Percentiles rank a stretch among this genome's conserved stretches.
phyloP scores from a whole-genome alignment of 73 alveolate species.

The Durusdinium trenchii region DNA sequence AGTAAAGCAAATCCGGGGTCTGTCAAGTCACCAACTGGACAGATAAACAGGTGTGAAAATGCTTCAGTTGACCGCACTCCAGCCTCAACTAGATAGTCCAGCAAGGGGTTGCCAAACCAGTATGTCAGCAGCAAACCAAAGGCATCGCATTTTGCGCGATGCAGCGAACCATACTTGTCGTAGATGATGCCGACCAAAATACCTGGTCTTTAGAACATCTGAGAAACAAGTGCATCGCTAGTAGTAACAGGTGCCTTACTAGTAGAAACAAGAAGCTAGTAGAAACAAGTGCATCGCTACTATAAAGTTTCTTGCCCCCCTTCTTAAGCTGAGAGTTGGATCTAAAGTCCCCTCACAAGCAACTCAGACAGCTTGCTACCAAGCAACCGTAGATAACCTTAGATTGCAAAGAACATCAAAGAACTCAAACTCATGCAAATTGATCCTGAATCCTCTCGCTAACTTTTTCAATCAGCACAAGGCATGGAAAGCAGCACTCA shows the following conservation, averaged over 20 bases:
- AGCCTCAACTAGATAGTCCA: conserved; percentile 51
- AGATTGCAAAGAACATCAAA: neutral
- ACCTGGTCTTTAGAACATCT: neutral
- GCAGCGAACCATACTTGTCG: conserved; percentile 81
- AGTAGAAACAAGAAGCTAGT: neutral
- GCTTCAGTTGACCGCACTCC: too few relatives aligned
- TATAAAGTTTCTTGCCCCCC: neutral
- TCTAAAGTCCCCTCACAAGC: too few relatives aligned
- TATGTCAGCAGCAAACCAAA: conserved; percentile 69
- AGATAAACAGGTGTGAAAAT: too few relatives aligned
- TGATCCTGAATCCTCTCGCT: too few relatives aligned
- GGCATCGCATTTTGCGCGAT: conserved; percentile 88
- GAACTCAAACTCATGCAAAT: too few relatives aligned
- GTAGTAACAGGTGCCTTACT: neutral
- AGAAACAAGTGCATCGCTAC: neutral
- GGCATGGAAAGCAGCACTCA: too few relatives aligned
- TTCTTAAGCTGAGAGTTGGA: too few relatives aligned
- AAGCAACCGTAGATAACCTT: conserved; percentile 51
- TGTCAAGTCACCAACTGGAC: too few relatives aligned
- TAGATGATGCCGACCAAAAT: conserved; percentile 82
- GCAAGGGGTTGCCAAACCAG: conserved; percentile 76
- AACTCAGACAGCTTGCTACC: neutral
- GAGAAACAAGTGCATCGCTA: neutral
- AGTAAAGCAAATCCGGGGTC: too few relatives aligned
- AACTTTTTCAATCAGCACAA: too few relatives aligned